Evolutionary conservation across 2,329 filamentous ascomycete species (phyloP).

Genomic region (Apiospora aurea): DNA sequence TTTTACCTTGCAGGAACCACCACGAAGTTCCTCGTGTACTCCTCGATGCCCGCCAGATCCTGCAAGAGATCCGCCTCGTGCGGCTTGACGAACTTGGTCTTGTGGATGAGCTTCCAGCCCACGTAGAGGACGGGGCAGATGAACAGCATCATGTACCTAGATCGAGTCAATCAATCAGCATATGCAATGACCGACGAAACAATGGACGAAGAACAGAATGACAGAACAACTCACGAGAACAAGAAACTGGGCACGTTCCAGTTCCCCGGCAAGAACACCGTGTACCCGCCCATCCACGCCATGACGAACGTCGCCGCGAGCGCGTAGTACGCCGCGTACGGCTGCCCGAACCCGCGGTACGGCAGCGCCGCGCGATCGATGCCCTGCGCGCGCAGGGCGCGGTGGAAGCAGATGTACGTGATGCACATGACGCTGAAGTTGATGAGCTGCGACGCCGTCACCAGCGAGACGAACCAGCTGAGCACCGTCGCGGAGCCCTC

Average conservation of each 20-base stretch:
- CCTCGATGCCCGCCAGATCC: constrained; percentile 71
- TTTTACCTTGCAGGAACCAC: constrained; percentile 58
- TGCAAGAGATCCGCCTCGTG: constrained; percentile 68
- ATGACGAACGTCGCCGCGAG: constrained; percentile 71
- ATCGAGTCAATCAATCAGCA: not conserved
- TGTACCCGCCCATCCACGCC: constrained; percentile 78
- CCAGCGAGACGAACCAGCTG: constrained; percentile 72
- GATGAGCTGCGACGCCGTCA: constrained; percentile 78
- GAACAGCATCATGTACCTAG: constrained; percentile 73
- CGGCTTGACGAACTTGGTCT: constrained; percentile 63
- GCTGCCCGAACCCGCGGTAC: constrained; percentile 73
- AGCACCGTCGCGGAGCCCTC: constrained; percentile 71
- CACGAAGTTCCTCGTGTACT: constrained; percentile 69
- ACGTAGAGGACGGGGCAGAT: constrained; percentile 74
- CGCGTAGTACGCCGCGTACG: constrained; percentile 74
- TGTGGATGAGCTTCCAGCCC: constrained; percentile 75
- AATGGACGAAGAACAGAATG: not conserved
- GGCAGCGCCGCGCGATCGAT: constrained; percentile 72
- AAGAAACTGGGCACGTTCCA: constrained; percentile 77
- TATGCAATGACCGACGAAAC: not conserved
- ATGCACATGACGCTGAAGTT: constrained; percentile 74
- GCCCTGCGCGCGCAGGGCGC: constrained; percentile 73
- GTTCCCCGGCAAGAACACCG: constrained; percentile 73
- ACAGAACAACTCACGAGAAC: constrained; percentile 63
- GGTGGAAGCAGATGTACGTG: constrained; percentile 76